A percentile compares a stretch with the other conserved stretches of the same genome.
These are phyloP conservation scores for Fusarium subtropicale DNA, from an alignment of 2,329 filamentous ascomycete genomes.

Conservation along the genomic window DNA sequence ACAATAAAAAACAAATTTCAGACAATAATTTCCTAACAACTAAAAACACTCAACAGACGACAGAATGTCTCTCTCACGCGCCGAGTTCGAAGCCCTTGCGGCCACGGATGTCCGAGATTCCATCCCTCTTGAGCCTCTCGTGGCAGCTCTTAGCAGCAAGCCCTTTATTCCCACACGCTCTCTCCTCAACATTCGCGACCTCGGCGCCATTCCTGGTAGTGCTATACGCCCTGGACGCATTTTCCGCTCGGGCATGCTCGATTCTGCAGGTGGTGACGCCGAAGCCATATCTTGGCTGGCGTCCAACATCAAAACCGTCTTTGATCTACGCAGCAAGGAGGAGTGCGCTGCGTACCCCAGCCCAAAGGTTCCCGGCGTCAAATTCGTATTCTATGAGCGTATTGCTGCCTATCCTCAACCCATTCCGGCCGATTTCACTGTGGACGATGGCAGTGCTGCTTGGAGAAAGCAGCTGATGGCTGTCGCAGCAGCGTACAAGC, in stretches of 20 bases:
- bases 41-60: background rate
- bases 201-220: conserved; percentile 59
- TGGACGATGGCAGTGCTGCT: conserved; percentile 58
- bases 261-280: conserved; percentile 46
- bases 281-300: conserved; percentile 53
- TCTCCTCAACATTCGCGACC: conserved; percentile 65
- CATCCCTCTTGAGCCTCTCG: conserved; percentile 54
- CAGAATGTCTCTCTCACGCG: conserved; percentile 42
- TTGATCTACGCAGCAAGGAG: conserved; percentile 61
- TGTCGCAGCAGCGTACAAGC: conserved; percentile 57
- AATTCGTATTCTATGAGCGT: conserved; percentile 58
- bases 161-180: conserved; percentile 61
- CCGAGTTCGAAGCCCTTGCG: conserved; percentile 53
- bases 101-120: conserved; percentile 56
- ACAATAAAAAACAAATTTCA: background rate
- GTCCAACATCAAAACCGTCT: conserved; percentile 57
- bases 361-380: conserved; percentile 58
- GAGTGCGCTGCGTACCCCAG: conserved; percentile 60
- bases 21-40: background rate
- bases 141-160: conserved; percentile 53
- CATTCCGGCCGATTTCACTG: conserved; percentile 57
- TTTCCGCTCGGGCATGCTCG: conserved; percentile 62
- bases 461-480: conserved; percentile 62
- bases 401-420: conserved; percentile 52
- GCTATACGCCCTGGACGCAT: conserved; percentile 56